Base-by-base conservation (phyloP, 2,329 filamentous ascomycete genomes). In the Ambrosiella xylebori region DNA sequence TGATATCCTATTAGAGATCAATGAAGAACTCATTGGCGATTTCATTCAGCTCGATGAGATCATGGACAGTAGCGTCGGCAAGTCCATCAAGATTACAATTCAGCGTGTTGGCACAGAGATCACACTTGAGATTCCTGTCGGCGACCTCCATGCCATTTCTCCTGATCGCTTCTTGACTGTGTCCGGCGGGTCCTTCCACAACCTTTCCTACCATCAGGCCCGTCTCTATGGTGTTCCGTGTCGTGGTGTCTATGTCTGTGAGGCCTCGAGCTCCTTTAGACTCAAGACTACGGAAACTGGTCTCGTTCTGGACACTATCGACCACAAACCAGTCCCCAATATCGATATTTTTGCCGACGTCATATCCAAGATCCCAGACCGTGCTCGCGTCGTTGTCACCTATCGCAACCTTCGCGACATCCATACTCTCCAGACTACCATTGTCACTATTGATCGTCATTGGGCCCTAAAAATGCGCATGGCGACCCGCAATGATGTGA, bases 181-280 rank as follows among this genome's bases (percentile, higher is more conserved):
- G 49, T 88, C 90, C 47, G 94, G 93, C 17, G 93, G 84, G 27
- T 91, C 89, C 60, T 97, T 98, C 74, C 94, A 98, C 72, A 82
- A 95, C 67, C 75, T 98, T 15, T 98, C 94, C 0, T 98, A 98
- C 69, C 93, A 98, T 68, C 90, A 97, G 71, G 89, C 93, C n/a
- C 84, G 93, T 8, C 78, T 96, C 3, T 97, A 96, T 68, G 91
- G 90, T 39, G 90, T 98, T 59, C 84, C 90, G 8, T 86, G 89
- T 65, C 85, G 89, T 68, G 93, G 93, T 39, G 89, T 98, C 15
- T 98, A 88, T 67, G 85, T 97, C 60, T 97, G 90, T 66, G 93
- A 98, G 70, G 88, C 91, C 4, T 86, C 88, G 1, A 93, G 93
- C 2, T 95, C 93, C 0, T 98, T 97, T 76, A 84, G 90, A 55